Evolutionary conservation across 225 moss, liverwort and hornwort species (phyloP), one percentile per base, ranked within the genome.

Genomic region (Polytrichum formosum): DNA sequence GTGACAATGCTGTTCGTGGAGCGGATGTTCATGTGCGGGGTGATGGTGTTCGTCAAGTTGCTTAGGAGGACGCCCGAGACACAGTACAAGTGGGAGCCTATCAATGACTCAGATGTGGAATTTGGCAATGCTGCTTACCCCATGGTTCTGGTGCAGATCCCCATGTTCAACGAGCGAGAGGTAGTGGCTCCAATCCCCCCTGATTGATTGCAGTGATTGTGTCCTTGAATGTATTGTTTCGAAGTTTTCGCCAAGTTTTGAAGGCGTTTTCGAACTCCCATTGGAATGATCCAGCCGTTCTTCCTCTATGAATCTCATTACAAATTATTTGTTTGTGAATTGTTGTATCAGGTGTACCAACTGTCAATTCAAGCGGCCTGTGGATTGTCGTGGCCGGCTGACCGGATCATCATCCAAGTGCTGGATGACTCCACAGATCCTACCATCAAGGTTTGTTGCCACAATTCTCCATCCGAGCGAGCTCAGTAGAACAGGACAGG

Each of bases 131-230:
- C 87, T 0, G 67, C 83, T 2, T 93, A 90, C 6, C 93, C 93
- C 2, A 91, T 90, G 91, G 93, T 93, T 8, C 59, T 93, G 8
- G 90, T 93, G 18, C 93, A 93, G 77, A 84, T 93, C 54, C 93
- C 93, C 5, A 93, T 93, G 93, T 93, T 77, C 63, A 93, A 93
- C 29, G 93, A 93, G 70, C 74, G 87, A 61, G 93, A 93, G 91
- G 93, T 93, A 68, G 27, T 5, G 30, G 0, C 6, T 3, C 4
- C 13, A 2, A 6, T 10, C 25, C 26, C 19, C 6, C 26, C 18
- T n/a, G 21, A 63, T 65, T 7, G 65, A n/a, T 65, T 31, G 26
- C 30, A 2, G 19, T 20, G 20, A 20, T 63, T 25, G 26, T 65
- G 28, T 20, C 30, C 28, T 19, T 65, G 31, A 65, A 31, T n/a